Percentiles rank a stretch among this genome's conserved stretches.
Conservation (phyloP, 208 protist genomes). For the Kentomonas sorsogonicus region DNA sequence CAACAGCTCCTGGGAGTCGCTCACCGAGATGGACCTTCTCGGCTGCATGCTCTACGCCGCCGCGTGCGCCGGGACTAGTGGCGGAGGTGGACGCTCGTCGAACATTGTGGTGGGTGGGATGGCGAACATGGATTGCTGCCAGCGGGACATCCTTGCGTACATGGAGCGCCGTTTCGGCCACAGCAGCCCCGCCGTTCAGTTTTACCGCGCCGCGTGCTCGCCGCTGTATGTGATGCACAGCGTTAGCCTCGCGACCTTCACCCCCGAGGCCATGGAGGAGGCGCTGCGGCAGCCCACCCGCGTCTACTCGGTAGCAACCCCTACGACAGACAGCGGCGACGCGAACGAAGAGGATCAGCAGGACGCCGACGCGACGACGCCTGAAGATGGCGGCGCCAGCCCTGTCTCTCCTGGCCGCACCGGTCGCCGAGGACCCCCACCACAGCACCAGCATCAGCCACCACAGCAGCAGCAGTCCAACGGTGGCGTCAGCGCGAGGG, state of each 20-base stretch:
- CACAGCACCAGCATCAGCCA: too few relatives aligned
- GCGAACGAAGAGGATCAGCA: too few relatives aligned
- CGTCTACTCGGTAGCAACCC: too few relatives aligned
- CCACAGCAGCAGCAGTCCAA: too few relatives aligned
- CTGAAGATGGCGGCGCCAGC: not conserved
- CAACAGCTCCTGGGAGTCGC: conserved; percentile 67
- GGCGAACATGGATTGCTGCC: too few relatives aligned
- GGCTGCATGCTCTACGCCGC: conserved; percentile 60
- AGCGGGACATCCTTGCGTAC: conserved; percentile 27
- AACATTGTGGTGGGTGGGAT: too few relatives aligned
- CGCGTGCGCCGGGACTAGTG: conserved; percentile 26
- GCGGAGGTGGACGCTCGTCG: too few relatives aligned
- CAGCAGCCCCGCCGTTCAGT: conserved; percentile 28
- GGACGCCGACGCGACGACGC: not conserved
- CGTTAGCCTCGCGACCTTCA: not conserved
- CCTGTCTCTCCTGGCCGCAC: not conserved
- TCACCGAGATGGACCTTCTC: conserved; percentile 73
- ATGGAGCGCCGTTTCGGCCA: conserved; percentile 53
- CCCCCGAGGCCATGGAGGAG: not conserved
- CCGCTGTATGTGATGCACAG: conserved; percentile 27
- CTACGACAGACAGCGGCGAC: too few relatives aligned
- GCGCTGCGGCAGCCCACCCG: too few relatives aligned
- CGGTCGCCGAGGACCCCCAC: not conserved
- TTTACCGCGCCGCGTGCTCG: conserved; percentile 40
- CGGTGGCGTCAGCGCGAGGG: too few relatives aligned